Evolutionary conservation across 2,329 filamentous ascomycete species (phyloP).

Genomic region (Penicillium sp.): DNA sequence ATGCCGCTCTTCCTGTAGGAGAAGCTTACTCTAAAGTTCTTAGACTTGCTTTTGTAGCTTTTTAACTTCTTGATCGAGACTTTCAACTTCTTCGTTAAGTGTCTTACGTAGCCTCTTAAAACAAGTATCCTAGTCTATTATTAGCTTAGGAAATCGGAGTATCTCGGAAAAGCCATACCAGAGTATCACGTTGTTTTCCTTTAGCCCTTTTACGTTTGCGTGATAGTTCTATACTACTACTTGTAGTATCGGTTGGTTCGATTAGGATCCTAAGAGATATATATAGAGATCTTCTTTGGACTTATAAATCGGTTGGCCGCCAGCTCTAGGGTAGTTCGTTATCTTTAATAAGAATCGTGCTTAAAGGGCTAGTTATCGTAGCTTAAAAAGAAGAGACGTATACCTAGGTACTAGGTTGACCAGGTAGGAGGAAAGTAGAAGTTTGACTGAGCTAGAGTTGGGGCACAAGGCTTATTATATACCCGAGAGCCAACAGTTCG

Average conservation of each 20-base stretch:
- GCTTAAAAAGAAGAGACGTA: neutral
- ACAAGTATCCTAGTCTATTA: neutral
- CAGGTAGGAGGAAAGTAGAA: slow-evolving; percentile 1
- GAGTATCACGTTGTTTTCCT: neutral
- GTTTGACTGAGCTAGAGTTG: neutral
- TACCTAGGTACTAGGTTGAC: neutral
- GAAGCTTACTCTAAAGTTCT: neutral
- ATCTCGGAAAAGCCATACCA: neutral
- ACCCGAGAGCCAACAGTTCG: neutral
- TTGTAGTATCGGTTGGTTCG: neutral
- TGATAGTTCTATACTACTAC: neutral
- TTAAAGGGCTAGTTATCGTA: neutral
- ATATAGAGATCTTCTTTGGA: neutral
- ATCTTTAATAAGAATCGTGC: neutral
- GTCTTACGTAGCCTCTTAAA: neutral
- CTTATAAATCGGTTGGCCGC: neutral
- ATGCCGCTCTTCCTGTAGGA: neutral
- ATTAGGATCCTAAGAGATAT: neutral
- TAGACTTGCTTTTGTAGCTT: neutral
- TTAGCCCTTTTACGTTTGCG: neutral
- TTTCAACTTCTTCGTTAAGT: neutral
- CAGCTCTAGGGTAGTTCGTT: neutral
- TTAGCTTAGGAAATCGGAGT: neutral
- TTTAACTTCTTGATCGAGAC: neutral
- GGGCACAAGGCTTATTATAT: neutral